Evolutionary conservation across 495 filamentous ascomycete genomes (phyloP), one percentile per base, ranked within the genome.

Genomic region (Cenococcum geophilum): DNA sequence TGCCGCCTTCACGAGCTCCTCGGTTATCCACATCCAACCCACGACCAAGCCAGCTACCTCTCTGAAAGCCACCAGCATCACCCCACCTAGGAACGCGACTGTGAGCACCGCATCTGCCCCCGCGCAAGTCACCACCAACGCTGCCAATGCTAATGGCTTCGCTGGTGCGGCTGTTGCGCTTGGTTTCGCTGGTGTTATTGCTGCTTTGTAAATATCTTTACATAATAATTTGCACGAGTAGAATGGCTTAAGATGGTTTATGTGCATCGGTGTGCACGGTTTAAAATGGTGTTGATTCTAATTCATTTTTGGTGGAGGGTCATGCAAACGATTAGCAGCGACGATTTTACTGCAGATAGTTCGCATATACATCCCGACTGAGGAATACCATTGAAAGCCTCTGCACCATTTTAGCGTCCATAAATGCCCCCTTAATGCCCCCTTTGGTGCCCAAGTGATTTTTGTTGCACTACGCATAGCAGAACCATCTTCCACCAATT

Each of bases 21-120:
- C 62, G 6, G 49, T 52, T n/a, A 65, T 65, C 34, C 62, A 65
- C 45, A 36, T 65, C 42, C 6, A 32, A 32, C 27, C 23, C 23
- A 57, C 62, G 0, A 60, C 57, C 25, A 18, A 1, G 11, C 1
- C 35, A 2, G 55, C 35, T 22, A 45, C 23, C 11, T 34, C 50
- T 6, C 49, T 21, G 4, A 48, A 32, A n/a, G 45, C 62, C 18
- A 57, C 22, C 22, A 16, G 51, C n/a, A 60, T 45, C 11, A 14
- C 11, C 12, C 40, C 40, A 14, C 40, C 11, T 2, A 14, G 40
- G 4, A 45, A 45, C 11, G 40, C 14, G 14, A 45, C 40, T 18
- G 40, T 45, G 14, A 45, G 14, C 40, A 45, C 40, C 11, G 40
- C 40, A 16, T 16, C 14, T 18, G 40, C 18, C 11, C 40, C 40